phyloP scores from a whole-genome alignment of 164 flowering plant genomes.

The Platanus orientalis region DNA sequence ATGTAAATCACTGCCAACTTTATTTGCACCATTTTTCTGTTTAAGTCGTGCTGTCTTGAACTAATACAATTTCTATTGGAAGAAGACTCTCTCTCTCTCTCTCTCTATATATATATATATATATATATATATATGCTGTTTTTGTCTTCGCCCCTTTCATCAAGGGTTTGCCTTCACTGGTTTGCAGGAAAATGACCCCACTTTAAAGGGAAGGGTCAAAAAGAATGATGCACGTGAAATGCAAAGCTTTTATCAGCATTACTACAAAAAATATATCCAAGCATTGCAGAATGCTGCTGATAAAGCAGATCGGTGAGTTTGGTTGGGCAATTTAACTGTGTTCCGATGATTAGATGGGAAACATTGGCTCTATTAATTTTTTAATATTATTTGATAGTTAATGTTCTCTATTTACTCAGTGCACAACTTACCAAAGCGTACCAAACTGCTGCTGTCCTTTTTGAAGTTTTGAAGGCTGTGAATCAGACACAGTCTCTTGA shows the following conservation, averaged over 20 bases:
- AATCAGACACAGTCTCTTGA: constrained; percentile 76
- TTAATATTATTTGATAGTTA: not conserved
- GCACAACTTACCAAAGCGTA: constrained; percentile 99
- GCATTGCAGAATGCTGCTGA: constrained; percentile 92
- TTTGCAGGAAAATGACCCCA: constrained; percentile 85
- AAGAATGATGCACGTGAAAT: constrained; percentile 98
- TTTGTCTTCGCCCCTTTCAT: too few relatives aligned
- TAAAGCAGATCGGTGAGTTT: constrained; percentile 84
- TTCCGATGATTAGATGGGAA: constrained; percentile 1
- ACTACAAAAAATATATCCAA: constrained; percentile 90
- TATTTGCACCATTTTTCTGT: too few relatives aligned
- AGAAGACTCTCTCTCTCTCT: too few relatives aligned
- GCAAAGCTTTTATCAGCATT: constrained; percentile 97
- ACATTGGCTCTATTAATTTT: not conserved
- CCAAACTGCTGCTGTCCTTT: constrained; percentile 96
- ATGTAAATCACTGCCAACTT: too few relatives aligned
- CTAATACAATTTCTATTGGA: too few relatives aligned
- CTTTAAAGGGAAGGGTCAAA: constrained; percentile 56
- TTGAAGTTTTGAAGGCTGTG: constrained; percentile 97
- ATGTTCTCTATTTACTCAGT: constrained; percentile 31
- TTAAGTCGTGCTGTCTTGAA: too few relatives aligned
- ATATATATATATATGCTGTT: too few relatives aligned
- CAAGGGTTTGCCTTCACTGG: too few relatives aligned
- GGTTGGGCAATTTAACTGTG: not conserved
- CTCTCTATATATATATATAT: too few relatives aligned